Evolutionary conservation across 2,329 filamentous ascomycete species (phyloP).

Genomic region (Microcyclospora tardicrescens): DNA sequence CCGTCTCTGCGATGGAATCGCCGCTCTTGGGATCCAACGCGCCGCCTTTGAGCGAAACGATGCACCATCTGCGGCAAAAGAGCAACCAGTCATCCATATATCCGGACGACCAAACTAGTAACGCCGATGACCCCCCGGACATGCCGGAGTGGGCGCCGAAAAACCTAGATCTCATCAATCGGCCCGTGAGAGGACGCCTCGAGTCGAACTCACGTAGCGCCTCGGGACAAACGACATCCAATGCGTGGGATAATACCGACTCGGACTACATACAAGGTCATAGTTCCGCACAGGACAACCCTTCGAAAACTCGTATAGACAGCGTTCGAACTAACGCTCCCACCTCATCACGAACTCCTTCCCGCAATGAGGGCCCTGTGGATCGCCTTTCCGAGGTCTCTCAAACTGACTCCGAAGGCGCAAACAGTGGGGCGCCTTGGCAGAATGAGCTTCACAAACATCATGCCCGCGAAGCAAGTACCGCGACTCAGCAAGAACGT

Average conservation of each 20-base stretch:
- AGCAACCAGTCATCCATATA: constrained; percentile 76
- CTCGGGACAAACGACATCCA: constrained; percentile 39
- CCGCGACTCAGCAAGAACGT: constrained; percentile 41
- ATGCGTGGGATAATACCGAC: constrained; percentile 43
- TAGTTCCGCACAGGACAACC: background rate
- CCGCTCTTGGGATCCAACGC: constrained; percentile 59
- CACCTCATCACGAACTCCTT: background rate
- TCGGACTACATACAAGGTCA: constrained; percentile 22
- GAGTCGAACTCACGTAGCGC: constrained; percentile 28
- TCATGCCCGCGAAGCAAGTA: constrained; percentile 38
- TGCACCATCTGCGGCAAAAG: constrained; percentile 62
- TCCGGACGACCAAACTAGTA: constrained; percentile 31
- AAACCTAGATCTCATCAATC: constrained; percentile 7
- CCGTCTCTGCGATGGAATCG: constrained; percentile 46
- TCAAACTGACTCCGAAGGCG: constrained; percentile 3
- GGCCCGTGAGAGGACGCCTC: constrained; percentile 4
- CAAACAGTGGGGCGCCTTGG: constrained; percentile 25
- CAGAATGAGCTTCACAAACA: constrained; percentile 35
- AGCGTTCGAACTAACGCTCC: background rate
- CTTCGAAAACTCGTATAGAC: background rate
- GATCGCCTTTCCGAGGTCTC: constrained; percentile 11
- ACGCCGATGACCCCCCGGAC: constrained; percentile 20
- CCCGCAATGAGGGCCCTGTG: background rate
- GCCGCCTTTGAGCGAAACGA: constrained; percentile 47
- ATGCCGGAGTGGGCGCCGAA: constrained; percentile 12